Base-by-base conservation (phyloP, 306 rosid genomes). In the Boehmeria nivea region DNA sequence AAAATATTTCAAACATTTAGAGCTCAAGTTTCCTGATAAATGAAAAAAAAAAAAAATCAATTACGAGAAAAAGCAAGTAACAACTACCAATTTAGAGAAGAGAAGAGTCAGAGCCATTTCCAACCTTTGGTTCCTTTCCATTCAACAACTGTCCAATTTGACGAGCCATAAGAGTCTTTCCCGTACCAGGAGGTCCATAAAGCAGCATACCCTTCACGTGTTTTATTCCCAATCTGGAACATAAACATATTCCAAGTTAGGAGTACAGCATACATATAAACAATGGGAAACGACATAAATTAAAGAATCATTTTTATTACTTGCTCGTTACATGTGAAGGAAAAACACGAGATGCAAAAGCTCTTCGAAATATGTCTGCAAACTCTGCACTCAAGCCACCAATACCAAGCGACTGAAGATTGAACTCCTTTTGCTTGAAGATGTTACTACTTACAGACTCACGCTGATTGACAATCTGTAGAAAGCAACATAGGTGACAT, bases 131-230 rank as follows among this genome's bases (percentile, higher is more conserved):
- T 54, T 93, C 99, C 74, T 77, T 87, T 63, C 99, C 99, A 51
- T 93, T 80, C 83, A 93, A 70, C 79, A 93, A 64, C 77, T 85
- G 88, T 68, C 99, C 99, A 70, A 93, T 93, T 87, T 93, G 99
- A 51, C 99, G 95, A 21, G 99, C 99, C 82, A 93, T 93, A 48
- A 93, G 99, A 65, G 99, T 91, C 74, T 91, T 91, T 52, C 99
- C 99, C 61, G 99, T 91, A 59, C 99, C 99, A 83, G 99, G 99
- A 43, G 99, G 99, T 46, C 99, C 99, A 81, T 68, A 78, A 57
- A 91, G 93, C 65, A 91, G 81, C 96, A 87, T 93, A 39, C 99
- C 99, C 70, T 93, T 93, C 50, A 93, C 99, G 66, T 87, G 99
- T 78, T 93, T 85, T 69, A 93, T 87, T 61, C 99, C 99, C 81